Percentiles rank a stretch among this genome's conserved stretches.
These are phyloP conservation scores for Drosera capensis DNA, from an alignment of 148 eudicot species.

Conservation along the genomic window DNA sequence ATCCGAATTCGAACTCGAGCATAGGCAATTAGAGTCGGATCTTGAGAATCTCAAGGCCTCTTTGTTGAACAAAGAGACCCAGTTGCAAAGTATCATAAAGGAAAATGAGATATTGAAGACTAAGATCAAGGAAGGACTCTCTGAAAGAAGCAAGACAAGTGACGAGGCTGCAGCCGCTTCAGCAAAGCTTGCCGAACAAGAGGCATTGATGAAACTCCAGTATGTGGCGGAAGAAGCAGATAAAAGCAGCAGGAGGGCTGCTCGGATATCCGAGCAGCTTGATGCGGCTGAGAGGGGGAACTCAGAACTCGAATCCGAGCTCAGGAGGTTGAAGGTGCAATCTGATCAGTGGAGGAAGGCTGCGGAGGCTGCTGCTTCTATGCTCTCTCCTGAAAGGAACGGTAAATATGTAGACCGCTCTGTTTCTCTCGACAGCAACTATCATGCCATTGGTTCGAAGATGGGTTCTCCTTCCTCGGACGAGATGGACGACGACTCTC, in stretches of 20 bases:
- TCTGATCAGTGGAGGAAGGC: conserved; percentile 93
- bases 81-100: conserved; percentile 23
- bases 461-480: conserved; percentile 55
- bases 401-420: conserved; percentile 46
- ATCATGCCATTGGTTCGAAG: conserved; percentile 42
- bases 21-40: conserved; percentile 25
- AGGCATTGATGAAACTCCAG: conserved; percentile 46
- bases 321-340: conserved; percentile 70
- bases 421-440: conserved; percentile 36
- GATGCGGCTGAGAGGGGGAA: conserved; percentile 50
- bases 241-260: conserved; percentile 31
- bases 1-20: conserved; percentile 19
- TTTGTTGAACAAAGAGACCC: conserved; percentile 42
- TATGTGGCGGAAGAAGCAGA: conserved; percentile 57
- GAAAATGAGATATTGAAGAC: conserved; percentile 53
- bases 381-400: conserved; percentile 48
- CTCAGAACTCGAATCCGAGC: conserved; percentile 55
- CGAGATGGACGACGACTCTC: conserved; percentile 57
- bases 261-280: conserved; percentile 42
- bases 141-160: conserved; percentile 19
- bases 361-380: conserved; percentile 89
- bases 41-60: conserved; percentile 22
- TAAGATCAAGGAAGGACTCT: conserved; percentile 26
- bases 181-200: conserved; percentile 44
- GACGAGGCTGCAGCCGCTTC: conserved; percentile 23